Conservation (phyloP, 768 basidiomycete species). For the Rhodotorula paludigena region DNA sequence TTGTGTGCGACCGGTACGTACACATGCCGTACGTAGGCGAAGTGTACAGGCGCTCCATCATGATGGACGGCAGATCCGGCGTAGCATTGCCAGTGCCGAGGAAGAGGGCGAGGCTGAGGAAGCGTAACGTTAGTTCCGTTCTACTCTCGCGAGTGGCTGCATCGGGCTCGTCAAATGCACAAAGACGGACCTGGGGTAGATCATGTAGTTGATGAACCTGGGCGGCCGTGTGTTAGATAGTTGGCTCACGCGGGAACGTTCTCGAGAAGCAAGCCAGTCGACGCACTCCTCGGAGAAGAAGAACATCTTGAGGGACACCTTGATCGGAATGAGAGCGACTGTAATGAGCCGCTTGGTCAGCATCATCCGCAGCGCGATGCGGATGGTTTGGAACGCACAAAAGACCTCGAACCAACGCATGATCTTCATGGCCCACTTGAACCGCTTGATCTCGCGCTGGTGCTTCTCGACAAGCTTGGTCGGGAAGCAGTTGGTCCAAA, state of each 20-base stretch:
- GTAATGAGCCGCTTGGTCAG: not conserved
- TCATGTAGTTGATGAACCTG: slow-evolving; percentile 48
- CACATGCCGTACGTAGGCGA: slow-evolving; percentile 52
- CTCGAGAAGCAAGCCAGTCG: not conserved
- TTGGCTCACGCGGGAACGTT: no score
- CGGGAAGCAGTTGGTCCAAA: slow-evolving; percentile 53
- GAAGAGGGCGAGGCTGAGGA: slow-evolving; percentile 44
- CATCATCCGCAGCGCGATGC: rapidly evolving
- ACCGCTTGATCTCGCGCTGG: slow-evolving; percentile 48
- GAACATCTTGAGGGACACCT: slow-evolving; percentile 49
- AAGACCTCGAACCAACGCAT: slow-evolving; percentile 49
- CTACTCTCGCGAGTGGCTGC: no score
- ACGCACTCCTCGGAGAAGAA: slow-evolving; percentile 49
- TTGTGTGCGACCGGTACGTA: slow-evolving; percentile 12
- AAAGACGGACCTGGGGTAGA: slow-evolving; percentile 43
- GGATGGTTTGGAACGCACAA: slow-evolving; percentile 17
- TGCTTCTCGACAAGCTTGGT: slow-evolving; percentile 49
- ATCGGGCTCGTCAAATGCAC: no score
- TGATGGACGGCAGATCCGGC: slow-evolving; percentile 49
- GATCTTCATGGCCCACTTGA: slow-evolving; percentile 47
- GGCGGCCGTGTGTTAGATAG: not conserved
- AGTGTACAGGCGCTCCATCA: slow-evolving; percentile 52
- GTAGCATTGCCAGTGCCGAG: slow-evolving; percentile 51
- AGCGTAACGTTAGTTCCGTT: not conserved
- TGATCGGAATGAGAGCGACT: slow-evolving; percentile 50